Conservation (phyloP, 2,329 filamentous ascomycete species). For the Xenoacremonium recifei region DNA sequence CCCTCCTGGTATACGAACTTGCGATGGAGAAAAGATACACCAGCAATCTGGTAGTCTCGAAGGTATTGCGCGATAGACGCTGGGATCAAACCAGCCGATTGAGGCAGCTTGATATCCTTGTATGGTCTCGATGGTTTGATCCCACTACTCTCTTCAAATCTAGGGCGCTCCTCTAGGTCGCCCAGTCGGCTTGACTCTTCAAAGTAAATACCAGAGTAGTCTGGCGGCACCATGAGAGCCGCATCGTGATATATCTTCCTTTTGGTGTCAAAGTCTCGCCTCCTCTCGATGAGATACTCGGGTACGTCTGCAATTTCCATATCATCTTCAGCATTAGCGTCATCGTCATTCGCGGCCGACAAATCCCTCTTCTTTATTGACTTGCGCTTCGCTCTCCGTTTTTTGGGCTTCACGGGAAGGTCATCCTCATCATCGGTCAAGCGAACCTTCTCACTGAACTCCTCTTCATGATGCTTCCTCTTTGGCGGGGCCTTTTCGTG, state of each 20-base stretch:
- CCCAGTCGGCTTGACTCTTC: slow-evolving; percentile 38
- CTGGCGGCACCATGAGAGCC: slow-evolving; percentile 74
- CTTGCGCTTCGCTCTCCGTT: slow-evolving; percentile 27
- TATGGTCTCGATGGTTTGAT: slow-evolving; percentile 68
- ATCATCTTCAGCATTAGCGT: slow-evolving; percentile 39
- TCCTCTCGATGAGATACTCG: slow-evolving; percentile 69
- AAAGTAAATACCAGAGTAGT: slow-evolving; percentile 73
- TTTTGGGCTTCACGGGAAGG: slow-evolving; percentile 56
- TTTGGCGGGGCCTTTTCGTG: slow-evolving; percentile 27
- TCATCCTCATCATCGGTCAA: slow-evolving; percentile 61
- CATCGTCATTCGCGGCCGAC: slow-evolving; percentile 24
- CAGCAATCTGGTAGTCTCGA: slow-evolving; percentile 86
- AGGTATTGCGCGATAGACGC: slow-evolving; percentile 89
- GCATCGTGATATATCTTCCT: slow-evolving; percentile 59
- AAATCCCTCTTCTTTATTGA: slow-evolving; percentile 25
- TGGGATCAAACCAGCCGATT: slow-evolving; percentile 79
- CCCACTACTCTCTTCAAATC: slow-evolving; percentile 54
- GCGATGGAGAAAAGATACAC: slow-evolving; percentile 81
- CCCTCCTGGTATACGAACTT: slow-evolving; percentile 90
- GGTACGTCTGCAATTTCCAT: slow-evolving; percentile 62
- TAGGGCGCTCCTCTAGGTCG: slow-evolving; percentile 64
- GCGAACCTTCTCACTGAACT: slow-evolving; percentile 43
- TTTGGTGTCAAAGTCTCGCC: slow-evolving; percentile 65
- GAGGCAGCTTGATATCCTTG: slow-evolving; percentile 70
- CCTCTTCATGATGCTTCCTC: slow-evolving; percentile 33